Evolutionary conservation across 352 stramenopile genomes (phyloP).

Genomic region (Globisporangium cederbergense): DNA sequence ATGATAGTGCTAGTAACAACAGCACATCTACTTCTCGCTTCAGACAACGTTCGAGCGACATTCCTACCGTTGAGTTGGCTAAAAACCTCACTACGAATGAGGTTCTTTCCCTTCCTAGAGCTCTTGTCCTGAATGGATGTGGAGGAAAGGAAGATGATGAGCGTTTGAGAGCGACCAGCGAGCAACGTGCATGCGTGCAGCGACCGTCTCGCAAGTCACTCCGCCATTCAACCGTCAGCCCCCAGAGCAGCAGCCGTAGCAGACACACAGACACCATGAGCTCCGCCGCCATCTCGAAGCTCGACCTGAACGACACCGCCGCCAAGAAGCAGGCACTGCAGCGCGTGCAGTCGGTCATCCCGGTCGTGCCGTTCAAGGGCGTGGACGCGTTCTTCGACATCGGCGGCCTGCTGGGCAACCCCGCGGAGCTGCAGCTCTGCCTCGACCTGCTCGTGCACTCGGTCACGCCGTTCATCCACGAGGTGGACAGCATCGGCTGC

Average conservation of each 20-base stretch:
- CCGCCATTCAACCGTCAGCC: constrained; percentile 10
- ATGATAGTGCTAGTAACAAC: no score
- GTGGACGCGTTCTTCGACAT: constrained; percentile 97
- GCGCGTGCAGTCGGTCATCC: constrained; percentile 86
- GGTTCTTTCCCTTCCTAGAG: not conserved
- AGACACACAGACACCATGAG: constrained; percentile 20
- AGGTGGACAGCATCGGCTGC: constrained; percentile 84
- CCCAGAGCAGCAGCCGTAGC: constrained; percentile 8
- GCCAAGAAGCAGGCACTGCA: constrained; percentile 48
- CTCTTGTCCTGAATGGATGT: constrained; percentile 2
- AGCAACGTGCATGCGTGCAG: not conserved
- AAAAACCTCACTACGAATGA: not conserved
- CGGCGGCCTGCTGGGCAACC: constrained; percentile 90
- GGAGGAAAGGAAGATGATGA: not conserved
- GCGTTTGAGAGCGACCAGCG: not conserved
- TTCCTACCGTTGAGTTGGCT: not conserved
- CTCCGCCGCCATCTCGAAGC: constrained; percentile 18
- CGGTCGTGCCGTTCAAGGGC: constrained; percentile 96
- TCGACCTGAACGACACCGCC: constrained; percentile 45
- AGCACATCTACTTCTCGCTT: not conserved
- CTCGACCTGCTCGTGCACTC: constrained; percentile 92
- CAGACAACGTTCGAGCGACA: not conserved
- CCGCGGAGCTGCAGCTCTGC: constrained; percentile 85
- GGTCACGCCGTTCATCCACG: constrained; percentile 44
- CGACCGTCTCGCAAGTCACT: not conserved